Evolutionary conservation across 78 protist genomes (phyloP), one percentile per base, ranked within the genome.

Genomic region (Dictyostelium citrinum): DNA sequence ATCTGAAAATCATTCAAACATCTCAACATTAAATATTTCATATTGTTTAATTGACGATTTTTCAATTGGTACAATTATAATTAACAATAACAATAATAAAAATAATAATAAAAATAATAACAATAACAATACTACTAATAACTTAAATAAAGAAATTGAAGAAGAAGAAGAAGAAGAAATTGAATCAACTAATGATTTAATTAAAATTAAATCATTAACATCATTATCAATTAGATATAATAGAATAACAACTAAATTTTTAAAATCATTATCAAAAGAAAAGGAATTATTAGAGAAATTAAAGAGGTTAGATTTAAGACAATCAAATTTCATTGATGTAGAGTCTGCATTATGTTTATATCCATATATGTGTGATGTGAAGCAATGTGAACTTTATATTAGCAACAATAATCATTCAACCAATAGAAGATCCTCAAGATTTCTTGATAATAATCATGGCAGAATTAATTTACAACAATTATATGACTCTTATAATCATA

Each of bases 31-130:
- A 35, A 58, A 64, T 64, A 33, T 86, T 1, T 86, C 92, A 14
- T 86, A 37, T 45, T 86, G 92, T 64, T 86, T 86, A 27, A 77
- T 86, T 14, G 78, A 86, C 17, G 84, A 86, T 31, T 11, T 20
- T 24, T 86, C 92, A 31, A 43, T 86, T 33, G 92, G 92, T 12
- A 78, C 35, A 11, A 17, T 75, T 41, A 9, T n/a, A 41, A 5
- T 41, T 37, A 78, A 49, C 12, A 43, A 49, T 37, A 20, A 17
- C 5, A 16, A 14, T 1, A 43, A 49, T 10, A 12, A 41, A 11
- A 9, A 45, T 12, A 14, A 77, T 9, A 27, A 46, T 35, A 4
- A 77, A 12, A 12, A 77, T 27, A 6, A 22, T 22, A 4, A 74
- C 11, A 41, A 74, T 11, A 6, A 12, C 7, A 14, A 74, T 39